phyloP scores from a whole-genome alignment of 2,329 filamentous ascomycete genomes.

The Metarhizium anisopliae region DNA sequence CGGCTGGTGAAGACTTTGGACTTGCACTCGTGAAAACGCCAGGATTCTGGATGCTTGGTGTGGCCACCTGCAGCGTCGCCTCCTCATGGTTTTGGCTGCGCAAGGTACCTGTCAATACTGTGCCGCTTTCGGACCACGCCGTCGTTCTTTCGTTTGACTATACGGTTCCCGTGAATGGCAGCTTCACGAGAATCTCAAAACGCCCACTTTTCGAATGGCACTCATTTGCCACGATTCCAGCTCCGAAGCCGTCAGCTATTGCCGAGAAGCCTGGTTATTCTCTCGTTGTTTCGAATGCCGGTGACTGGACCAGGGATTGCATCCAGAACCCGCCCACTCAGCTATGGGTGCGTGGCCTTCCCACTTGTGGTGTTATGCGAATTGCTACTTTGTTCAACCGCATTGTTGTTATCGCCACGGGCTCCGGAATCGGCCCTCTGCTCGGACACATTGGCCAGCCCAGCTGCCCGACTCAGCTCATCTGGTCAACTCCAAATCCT shows the following conservation, averaged over 20 bases:
- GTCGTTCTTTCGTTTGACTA: slow-evolving; percentile 62
- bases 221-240: slow-evolving; percentile 65
- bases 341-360: slow-evolving; percentile 61
- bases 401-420: slow-evolving; percentile 60
- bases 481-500: slow-evolving; percentile 61
- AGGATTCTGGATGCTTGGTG: slow-evolving; percentile 57
- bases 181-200: slow-evolving; percentile 46
- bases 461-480: slow-evolving; percentile 45
- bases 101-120: slow-evolving; percentile 54
- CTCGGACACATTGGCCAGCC: slow-evolving; percentile 48
- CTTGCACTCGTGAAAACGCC: slow-evolving; percentile 28
- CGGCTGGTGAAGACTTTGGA: slow-evolving; percentile 24
- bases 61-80: slow-evolving; percentile 55
- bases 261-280: slow-evolving; percentile 45
- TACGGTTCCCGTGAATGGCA: slow-evolving; percentile 42
- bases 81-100: slow-evolving; percentile 68
- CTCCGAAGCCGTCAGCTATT: slow-evolving; percentile 27
- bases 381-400: slow-evolving; percentile 57
- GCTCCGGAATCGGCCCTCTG: slow-evolving; percentile 64
- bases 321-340: slow-evolving; percentile 52
- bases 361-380: slow-evolving; percentile 58
- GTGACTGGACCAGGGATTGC: slow-evolving; percentile 61
- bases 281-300: slow-evolving; percentile 61
- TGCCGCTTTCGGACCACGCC: slow-evolving; percentile 63
- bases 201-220: slow-evolving; percentile 64